Evolutionary conservation across 371 early-diverging fungal species (phyloP).

Genomic region (Mortierella sp.): DNA sequence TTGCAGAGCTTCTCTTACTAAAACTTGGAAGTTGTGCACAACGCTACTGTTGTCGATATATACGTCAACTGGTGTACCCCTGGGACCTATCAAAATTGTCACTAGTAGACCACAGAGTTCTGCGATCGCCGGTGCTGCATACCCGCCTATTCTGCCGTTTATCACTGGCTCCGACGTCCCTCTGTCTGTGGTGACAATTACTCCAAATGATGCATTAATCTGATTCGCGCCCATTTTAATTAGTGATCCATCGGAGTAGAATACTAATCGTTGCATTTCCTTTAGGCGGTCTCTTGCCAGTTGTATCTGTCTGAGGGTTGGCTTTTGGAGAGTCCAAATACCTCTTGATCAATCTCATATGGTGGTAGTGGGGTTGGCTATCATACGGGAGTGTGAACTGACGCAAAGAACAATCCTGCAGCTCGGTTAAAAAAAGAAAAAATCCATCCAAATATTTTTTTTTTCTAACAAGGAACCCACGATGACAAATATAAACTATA

Average conservation of each 20-base stretch:
- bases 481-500: no score
- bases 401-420: no score
- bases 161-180: not conserved
- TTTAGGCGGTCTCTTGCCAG: not conserved
- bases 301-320: not conserved
- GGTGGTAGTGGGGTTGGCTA: not conserved
- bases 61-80: not conserved
- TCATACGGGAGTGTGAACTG: no score
- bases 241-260: slow-evolving; percentile 10
- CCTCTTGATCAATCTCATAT: not conserved
- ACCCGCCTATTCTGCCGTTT: not conserved
- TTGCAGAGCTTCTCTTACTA: not conserved
- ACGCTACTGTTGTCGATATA: slow-evolving; percentile 14
- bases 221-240: not conserved
- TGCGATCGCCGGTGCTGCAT: slow-evolving; percentile 18
- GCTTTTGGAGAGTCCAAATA: not conserved
- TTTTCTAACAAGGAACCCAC: no score
- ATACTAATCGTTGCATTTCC: not conserved
- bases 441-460: no score
- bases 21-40: not conserved
- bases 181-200: not conserved
- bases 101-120: slow-evolving; percentile 17
- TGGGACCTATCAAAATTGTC: slow-evolving; percentile 9
- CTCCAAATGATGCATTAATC: slow-evolving; percentile 2
- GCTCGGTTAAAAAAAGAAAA: no score